These are phyloP conservation scores for Hemisphaericaspora subhashii DNA, from an alignment of 1,139 yeast species.

Conservation along the genomic window DNA sequence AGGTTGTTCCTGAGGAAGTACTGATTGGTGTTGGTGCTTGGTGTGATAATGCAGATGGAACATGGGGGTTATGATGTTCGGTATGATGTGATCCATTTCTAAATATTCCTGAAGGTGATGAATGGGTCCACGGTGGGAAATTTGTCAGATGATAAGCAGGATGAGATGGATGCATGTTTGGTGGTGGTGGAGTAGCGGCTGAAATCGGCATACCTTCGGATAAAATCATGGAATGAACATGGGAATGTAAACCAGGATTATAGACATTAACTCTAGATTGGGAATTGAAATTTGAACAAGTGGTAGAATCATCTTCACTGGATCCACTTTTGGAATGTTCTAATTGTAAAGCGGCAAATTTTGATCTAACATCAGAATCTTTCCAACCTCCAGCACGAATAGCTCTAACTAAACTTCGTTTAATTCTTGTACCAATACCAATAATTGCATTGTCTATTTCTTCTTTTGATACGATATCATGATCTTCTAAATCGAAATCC, in stretches of 20 bases:
- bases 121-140: conserved; percentile 1
- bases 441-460: conserved; percentile 77
- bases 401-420: conserved; percentile 60
- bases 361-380: conserved; percentile 28
- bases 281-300: conserved; percentile 19
- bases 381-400: conserved; percentile 29
- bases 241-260: conserved; percentile 6
- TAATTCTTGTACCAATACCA: conserved; percentile 71
- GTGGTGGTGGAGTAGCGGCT: conserved; percentile 4
- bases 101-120: background rate
- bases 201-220: conserved; percentile 26
- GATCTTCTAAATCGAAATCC: conserved; percentile 15
- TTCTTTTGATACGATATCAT: conserved; percentile 52
- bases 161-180: conserved; percentile 3
- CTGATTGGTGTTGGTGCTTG: conserved; percentile 13
- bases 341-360: conserved; percentile 24
- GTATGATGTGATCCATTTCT: conserved; percentile 1
- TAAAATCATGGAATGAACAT: conserved; percentile 34
- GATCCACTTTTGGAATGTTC: conserved; percentile 33
- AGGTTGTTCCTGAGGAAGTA: conserved; percentile 18
- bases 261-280: conserved; percentile 5
- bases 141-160: background rate
- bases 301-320: conserved; percentile 34
- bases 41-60: conserved; percentile 20
- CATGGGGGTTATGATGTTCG: conserved; percentile 14